A percentile compares a stretch with the other conserved stretches of the same genome.
Conservation (phyloP, 805 yeast genomes). For the Kodamaea fukazawae region DNA sequence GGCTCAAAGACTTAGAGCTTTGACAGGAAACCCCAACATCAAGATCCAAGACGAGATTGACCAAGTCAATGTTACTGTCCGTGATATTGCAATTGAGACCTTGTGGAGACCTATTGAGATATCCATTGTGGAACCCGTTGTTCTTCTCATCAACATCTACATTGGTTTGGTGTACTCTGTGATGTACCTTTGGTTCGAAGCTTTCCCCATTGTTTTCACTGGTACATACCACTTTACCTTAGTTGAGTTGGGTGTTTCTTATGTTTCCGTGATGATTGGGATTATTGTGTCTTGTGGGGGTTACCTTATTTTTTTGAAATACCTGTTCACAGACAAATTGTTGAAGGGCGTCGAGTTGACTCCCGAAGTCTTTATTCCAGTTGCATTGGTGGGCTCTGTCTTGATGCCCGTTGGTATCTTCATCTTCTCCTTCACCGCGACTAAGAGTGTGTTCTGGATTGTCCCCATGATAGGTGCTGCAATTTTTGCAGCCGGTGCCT, state of each 20-base stretch:
- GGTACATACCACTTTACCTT: conserved; percentile 45
- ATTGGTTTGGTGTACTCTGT: conserved; percentile 52
- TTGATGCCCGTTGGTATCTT: conserved; percentile 21
- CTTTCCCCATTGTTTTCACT: conserved; percentile 53
- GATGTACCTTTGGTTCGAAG: conserved; percentile 57
- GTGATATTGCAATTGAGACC: conserved; percentile 24
- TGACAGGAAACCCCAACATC: conserved; percentile 46
- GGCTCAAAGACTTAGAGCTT: conserved; percentile 45
- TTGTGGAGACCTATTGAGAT: conserved; percentile 50
- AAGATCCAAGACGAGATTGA: conserved; percentile 38
- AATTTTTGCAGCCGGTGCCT: conserved; percentile 19
- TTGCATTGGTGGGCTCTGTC: conserved; percentile 20
- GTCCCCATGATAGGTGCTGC: conserved; percentile 20
- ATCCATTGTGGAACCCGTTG: conserved; percentile 52
- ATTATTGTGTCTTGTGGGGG: conserved; percentile 16
- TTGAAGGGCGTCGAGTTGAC: conserved; percentile 10
- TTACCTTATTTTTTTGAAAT: conserved; percentile 11
- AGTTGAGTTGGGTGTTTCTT: conserved; percentile 47
- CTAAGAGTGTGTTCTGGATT: conserved; percentile 18
- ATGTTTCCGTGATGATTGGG: conserved; percentile 47
- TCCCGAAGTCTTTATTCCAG: conserved; percentile 18
- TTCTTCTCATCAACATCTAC: conserved; percentile 50
- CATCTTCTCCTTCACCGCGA: conserved; percentile 19
- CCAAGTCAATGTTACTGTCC: conserved; percentile 19
- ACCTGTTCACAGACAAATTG: conserved; percentile 13